A percentile compares a stretch with the other conserved stretches of the same genome.
Conservation (phyloP, 805 yeast genomes). For the Yarrowia sp. region DNA sequence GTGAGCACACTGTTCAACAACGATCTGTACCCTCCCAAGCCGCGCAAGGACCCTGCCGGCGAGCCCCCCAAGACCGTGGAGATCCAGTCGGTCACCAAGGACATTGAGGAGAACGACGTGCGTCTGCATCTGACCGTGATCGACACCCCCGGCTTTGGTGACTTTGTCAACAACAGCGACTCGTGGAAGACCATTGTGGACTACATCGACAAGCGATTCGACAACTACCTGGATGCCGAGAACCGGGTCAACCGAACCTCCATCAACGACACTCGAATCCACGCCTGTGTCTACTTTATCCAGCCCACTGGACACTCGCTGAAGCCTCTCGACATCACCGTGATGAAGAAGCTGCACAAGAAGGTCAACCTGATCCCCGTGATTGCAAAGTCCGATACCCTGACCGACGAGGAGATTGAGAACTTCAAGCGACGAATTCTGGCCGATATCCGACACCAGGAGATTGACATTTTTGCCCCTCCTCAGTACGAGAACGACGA, state of each 20-base stretch:
- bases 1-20: constrained; percentile 83
- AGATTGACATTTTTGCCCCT: constrained; percentile 74
- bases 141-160: constrained; percentile 94
- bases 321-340: constrained; percentile 81
- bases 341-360: constrained; percentile 82
- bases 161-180: constrained; percentile 71
- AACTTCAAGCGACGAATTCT: constrained; percentile 73
- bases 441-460: constrained; percentile 71
- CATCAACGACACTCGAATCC: constrained; percentile 78
- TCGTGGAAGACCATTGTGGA: constrained; percentile 90
- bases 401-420: constrained; percentile 79
- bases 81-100: constrained; percentile 59
- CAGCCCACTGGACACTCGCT: constrained; percentile 97
- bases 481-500: constrained; percentile 76
- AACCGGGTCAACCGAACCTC: constrained; percentile 71
- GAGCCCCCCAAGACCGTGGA: constrained; percentile 49
- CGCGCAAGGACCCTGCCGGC: constrained; percentile 43
- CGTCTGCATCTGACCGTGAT: constrained; percentile 77
- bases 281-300: constrained; percentile 88
- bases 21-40: constrained; percentile 49
- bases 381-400: constrained; percentile 90
- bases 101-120: constrained; percentile 92
- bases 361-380: constrained; percentile 93
- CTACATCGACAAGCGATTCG: constrained; percentile 82
- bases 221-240: constrained; percentile 84